Evolutionary conservation across 1,284 basidiomycete genomes (phyloP).

Genomic region (Irpex sp.): DNA sequence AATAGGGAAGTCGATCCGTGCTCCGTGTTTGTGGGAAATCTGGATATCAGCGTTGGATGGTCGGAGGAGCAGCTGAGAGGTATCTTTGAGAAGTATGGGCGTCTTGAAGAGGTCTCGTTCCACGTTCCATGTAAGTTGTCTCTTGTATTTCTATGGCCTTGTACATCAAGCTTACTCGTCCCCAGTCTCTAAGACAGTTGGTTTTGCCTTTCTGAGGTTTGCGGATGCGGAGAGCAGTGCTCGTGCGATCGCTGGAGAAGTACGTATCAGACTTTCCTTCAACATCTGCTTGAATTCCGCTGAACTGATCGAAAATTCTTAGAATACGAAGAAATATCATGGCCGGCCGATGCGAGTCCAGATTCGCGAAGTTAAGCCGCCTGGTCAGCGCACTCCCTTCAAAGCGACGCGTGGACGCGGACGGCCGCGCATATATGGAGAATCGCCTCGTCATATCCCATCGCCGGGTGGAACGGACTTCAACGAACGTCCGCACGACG

Average conservation of each 20-base stretch:
- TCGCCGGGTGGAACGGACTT: not conserved
- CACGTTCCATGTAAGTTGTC: constrained; percentile 53
- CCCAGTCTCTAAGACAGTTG: constrained; percentile 56
- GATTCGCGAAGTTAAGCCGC: constrained; percentile 31
- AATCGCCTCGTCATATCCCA: not conserved
- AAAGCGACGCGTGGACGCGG: not conserved
- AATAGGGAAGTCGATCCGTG: constrained; percentile 50
- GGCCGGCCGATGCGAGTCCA: constrained; percentile 73
- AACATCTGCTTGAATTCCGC: not conserved
- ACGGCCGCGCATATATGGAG: not conserved
- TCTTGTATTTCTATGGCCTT: constrained; percentile 29
- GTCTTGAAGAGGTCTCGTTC: constrained; percentile 57
- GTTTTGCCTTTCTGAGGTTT: constrained; percentile 75
- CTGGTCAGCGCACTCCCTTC: constrained; percentile 22
- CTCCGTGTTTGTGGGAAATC: constrained; percentile 72
- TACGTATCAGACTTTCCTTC: constrained; percentile 7
- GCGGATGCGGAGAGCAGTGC: constrained; percentile 54
- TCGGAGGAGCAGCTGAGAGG: constrained; percentile 54
- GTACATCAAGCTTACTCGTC: not conserved
- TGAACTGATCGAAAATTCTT: not conserved
- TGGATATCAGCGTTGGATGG: constrained; percentile 68
- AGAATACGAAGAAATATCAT: constrained; percentile 68
- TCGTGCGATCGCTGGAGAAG: constrained; percentile 62
- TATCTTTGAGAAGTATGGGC: constrained; percentile 62
- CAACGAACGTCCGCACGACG: not conserved